Evolutionary conservation across 495 filamentous ascomycete genomes (phyloP), one percentile per base, ranked within the genome.

Genomic region (Hypoxylon subgilvum): DNA sequence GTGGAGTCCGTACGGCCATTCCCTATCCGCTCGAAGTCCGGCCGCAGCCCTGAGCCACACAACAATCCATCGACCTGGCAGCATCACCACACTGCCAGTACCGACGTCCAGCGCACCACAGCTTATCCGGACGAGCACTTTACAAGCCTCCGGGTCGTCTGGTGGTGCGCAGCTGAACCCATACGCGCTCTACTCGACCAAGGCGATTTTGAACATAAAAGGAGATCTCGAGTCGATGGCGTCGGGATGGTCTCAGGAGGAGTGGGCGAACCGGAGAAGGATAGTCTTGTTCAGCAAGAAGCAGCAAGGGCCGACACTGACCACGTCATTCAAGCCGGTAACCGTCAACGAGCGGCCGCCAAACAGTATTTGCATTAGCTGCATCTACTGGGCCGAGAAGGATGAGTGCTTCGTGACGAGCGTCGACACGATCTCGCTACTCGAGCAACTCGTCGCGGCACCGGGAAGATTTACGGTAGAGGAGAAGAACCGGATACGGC

Each of bases 401-500:
- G 72, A 86, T 4, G 89, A 94, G 60, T 96, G 87, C 71, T 97
- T 83, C 69, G 89, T 96, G 28, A 98, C 94, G 1, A 96, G 92
- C 55, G 95, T 97, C 14, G 95, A 98, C 69, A 96, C 93, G 14
- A 97, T 98, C 66, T 87, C 85, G 60, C 80, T 98, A 9, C 82
- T 98, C 0, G 94, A 97, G 73, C 88, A 91, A 28, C 78, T 98
- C 2, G 87, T 97, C 7, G 88, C 82, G 2, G 72, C 74, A 7
- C 78, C 77, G 2, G 83, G 84, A 10, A 81, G 88, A 7, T 97
- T 97, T 69, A 92, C 87, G 0, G 91, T 96, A 1, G 92, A 97
- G 68, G 94, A 97, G 76, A 97, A 97, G 82, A 98, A 98, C 68
- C 86, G 95, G 31, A 97, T 98, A 64, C 86, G 94, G 8, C 82